These are phyloP conservation scores for Tuber brumale DNA, from an alignment of 495 filamentous ascomycete genomes.

Conservation along the genomic window DNA sequence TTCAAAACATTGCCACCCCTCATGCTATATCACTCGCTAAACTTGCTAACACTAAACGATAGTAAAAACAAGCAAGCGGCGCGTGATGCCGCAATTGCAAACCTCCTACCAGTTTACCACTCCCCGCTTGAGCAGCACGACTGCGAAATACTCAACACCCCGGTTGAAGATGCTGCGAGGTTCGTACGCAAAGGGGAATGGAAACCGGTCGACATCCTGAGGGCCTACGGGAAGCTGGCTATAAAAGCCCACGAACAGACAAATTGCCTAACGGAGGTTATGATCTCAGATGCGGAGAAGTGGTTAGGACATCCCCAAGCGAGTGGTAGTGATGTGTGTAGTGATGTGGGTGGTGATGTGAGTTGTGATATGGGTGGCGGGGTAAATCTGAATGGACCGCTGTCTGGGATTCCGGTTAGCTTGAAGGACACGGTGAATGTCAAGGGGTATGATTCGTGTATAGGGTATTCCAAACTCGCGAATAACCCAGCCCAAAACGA, in stretches of 20 bases:
- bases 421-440: conserved; percentile 85
- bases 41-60: conserved; percentile 6
- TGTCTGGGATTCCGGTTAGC: conserved; percentile 84
- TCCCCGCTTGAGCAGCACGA: conserved; percentile 56
- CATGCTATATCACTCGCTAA: conserved; percentile 3
- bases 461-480: conserved; percentile 71
- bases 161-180: conserved; percentile 70
- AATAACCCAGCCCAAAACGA: conserved; percentile 60
- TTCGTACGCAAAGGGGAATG: conserved; percentile 64
- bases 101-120: conserved; percentile 61
- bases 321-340: background rate
- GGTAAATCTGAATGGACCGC: conserved; percentile 70
- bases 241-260: conserved; percentile 78
- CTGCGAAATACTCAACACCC: conserved; percentile 58
- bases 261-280: conserved; percentile 85
- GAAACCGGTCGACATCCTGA: conserved; percentile 66
- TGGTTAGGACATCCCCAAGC: conserved; percentile 53
- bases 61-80: conserved; percentile 76
- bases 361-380: conserved; percentile 39
- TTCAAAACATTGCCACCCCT: background rate
- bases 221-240: conserved; percentile 83
- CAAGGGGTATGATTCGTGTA: conserved; percentile 75
- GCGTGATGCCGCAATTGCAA: conserved; percentile 60
- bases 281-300: conserved; percentile 71
- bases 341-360: conserved; percentile 17